Evolutionary conservation across 257 asterid species (phyloP).

Genomic region (Solanum tacnaense): DNA sequence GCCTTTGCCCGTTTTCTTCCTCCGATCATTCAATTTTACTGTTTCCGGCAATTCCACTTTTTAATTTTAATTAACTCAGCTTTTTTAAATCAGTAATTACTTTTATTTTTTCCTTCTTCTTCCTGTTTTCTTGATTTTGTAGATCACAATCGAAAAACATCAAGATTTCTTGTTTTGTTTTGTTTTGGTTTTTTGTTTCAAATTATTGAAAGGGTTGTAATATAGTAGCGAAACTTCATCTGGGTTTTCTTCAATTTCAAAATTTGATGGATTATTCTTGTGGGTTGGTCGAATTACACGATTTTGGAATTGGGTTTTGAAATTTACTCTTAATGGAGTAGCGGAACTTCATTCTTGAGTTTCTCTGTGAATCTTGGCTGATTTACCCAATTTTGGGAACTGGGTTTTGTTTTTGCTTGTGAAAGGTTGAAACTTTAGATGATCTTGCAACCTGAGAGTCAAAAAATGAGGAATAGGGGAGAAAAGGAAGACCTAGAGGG

Average conservation of each 20-base stretch:
- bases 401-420: background rate
- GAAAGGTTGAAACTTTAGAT: background rate
- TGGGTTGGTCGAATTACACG: background rate
- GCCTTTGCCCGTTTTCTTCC: background rate
- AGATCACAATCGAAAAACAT: background rate
- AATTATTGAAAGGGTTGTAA: background rate
- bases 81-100: background rate
- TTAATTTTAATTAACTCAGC: background rate
- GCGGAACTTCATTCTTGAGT: background rate
- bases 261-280: background rate
- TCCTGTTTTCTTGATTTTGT: background rate
- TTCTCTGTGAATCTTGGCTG: background rate
- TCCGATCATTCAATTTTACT: background rate
- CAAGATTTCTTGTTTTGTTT: background rate
- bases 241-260: background rate
- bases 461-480: constrained; percentile 37
- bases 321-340: background rate
- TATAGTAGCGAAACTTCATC: background rate
- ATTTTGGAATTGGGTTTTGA: background rate
- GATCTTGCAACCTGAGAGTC: background rate
- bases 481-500: constrained; percentile 53
- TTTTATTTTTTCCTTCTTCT: background rate
- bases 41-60: background rate
- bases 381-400: background rate
- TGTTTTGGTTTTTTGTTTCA: background rate